Evolutionary conservation across 305 asterid species (phyloP).

Genomic region (Solanum hybrid): DNA sequence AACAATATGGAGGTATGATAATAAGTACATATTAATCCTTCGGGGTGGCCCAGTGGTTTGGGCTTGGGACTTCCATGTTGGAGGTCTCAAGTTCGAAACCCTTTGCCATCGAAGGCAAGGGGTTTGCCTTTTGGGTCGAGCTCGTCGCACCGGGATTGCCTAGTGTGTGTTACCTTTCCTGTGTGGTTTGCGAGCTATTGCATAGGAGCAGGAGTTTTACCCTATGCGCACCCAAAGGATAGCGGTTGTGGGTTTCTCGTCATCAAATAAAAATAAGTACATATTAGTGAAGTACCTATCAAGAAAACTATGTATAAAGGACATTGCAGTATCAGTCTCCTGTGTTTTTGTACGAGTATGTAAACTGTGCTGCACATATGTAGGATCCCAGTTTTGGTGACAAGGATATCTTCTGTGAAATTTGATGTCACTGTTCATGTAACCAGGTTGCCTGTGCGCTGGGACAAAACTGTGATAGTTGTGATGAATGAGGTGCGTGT

Average conservation of each 20-base stretch:
- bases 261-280: too few relatives aligned
- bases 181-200: too few relatives aligned
- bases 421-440: neutral
- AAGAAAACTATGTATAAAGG: neutral
- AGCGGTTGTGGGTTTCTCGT: too few relatives aligned
- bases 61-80: neutral
- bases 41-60: neutral
- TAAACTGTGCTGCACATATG: neutral
- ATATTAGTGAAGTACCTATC: neutral
- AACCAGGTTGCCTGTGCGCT: constrained; percentile 75
- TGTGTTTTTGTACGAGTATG: neutral
- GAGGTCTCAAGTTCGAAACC: too few relatives aligned
- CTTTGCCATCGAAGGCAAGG: too few relatives aligned
- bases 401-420: constrained; percentile 1
- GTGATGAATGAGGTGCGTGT: constrained; percentile 92
- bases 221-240: too few relatives aligned
- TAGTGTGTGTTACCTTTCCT: too few relatives aligned
- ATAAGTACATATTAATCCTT: neutral
- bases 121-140: too few relatives aligned
- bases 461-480: constrained; percentile 79
- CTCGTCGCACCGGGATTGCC: too few relatives aligned
- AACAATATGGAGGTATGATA: neutral
- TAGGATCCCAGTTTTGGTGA: neutral
- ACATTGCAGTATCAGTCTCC: neutral
- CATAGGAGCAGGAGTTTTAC: too few relatives aligned